phyloP scores from a whole-genome alignment of 1,284 basidiomycete genomes.

The Takashimella tepidaria region DNA sequence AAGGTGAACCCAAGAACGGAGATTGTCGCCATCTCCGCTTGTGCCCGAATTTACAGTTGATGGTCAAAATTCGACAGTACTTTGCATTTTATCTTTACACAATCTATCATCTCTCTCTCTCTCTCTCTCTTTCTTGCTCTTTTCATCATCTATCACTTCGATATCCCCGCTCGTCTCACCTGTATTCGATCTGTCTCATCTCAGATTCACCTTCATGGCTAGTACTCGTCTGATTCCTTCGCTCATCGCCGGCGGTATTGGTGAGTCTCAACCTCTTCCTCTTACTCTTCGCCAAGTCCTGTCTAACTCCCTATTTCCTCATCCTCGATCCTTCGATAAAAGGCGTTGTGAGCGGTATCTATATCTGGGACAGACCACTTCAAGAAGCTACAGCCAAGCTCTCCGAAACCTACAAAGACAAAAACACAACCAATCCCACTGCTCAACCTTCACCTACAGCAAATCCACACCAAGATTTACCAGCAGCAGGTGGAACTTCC shows the following conservation, averaged over 20 bases:
- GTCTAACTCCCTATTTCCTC: background rate
- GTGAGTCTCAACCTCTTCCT: conserved; percentile 14
- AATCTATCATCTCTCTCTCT: background rate
- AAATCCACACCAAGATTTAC: too few relatives aligned
- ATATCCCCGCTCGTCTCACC: too few relatives aligned
- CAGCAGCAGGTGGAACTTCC: conserved; percentile 17
- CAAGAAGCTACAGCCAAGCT: conserved; percentile 28
- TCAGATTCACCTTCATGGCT: too few relatives aligned
- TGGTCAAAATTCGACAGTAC: background rate
- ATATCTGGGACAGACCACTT: conserved; percentile 33
- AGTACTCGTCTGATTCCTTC: conserved; percentile 19
- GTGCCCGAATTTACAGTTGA: too few relatives aligned
- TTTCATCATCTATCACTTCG: background rate
- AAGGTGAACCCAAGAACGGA: background rate
- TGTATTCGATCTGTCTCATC: too few relatives aligned
- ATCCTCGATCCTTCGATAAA: background rate
- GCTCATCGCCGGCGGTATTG: conserved; percentile 26
- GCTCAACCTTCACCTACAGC: too few relatives aligned
- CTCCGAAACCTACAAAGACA: too few relatives aligned
- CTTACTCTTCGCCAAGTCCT: background rate
- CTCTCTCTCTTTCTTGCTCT: background rate
- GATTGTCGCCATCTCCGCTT: background rate
- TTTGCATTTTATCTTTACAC: background rate
- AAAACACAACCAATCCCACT: too few relatives aligned
- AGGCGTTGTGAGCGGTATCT: conserved; percentile 34